Evolutionary conservation across 768 basidiomycete species (phyloP).

Genomic region (Suillus subalutaceus): DNA sequence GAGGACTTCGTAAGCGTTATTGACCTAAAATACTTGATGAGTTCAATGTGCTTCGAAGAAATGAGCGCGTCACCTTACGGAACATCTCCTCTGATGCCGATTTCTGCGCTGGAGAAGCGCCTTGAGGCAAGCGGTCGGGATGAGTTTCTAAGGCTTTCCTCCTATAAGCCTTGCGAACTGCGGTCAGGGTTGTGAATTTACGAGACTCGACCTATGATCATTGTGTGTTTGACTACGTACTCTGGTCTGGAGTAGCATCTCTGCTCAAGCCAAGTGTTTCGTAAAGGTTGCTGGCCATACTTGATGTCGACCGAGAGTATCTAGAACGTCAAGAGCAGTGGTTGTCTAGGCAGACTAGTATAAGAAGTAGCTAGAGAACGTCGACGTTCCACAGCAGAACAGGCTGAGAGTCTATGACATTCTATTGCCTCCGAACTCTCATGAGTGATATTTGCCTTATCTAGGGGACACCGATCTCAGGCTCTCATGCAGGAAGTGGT

Average conservation of each 20-base stretch:
- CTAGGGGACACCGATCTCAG: too few relatives aligned
- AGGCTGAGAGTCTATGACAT: conserved; percentile 1
- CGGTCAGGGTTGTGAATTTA: conserved; percentile 9
- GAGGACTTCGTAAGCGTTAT: conserved; percentile 79
- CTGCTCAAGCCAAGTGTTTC: conserved; percentile 56
- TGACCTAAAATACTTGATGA: conserved; percentile 47
- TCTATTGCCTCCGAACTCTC: conserved; percentile 6
- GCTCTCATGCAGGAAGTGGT: conserved; percentile 63
- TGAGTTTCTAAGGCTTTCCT: conserved; percentile 73
- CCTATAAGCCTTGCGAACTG: conserved; percentile 82
- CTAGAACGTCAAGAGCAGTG: background rate
- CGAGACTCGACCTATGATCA: conserved; percentile 2
- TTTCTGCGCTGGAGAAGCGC: conserved; percentile 61
- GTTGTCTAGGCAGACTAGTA: background rate
- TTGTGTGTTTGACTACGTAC: conserved; percentile 44
- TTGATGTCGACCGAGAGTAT: conserved; percentile 1
- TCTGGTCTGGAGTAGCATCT: conserved; percentile 63
- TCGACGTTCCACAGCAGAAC: background rate
- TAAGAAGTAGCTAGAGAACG: background rate
- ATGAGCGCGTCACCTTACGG: conserved; percentile 39
- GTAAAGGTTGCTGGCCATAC: conserved; percentile 65
- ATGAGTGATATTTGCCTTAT: background rate
- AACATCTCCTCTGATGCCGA: conserved; percentile 60
- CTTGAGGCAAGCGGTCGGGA: conserved; percentile 68
- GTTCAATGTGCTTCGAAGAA: conserved; percentile 17